These are phyloP conservation scores for Cymodocea nodosa DNA, from an alignment of 116 monocot species.

Conservation along the genomic window DNA sequence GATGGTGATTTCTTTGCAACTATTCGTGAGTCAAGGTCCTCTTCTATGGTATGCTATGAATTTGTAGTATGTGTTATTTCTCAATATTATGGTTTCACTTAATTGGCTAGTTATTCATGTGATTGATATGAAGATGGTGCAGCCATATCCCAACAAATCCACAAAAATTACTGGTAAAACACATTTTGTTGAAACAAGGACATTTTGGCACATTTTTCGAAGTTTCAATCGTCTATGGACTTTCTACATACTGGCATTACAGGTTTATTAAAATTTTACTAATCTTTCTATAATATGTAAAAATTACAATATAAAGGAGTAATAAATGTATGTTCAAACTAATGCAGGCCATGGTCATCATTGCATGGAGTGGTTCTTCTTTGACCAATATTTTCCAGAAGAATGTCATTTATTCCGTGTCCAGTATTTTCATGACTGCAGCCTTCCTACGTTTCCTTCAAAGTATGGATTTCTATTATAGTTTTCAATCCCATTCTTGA, in stretches of 20 bases:
- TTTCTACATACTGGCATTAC: slow-evolving; percentile 70
- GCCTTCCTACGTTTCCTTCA: slow-evolving; percentile 82
- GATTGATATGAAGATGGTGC: slow-evolving; percentile 24
- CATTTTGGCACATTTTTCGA: slow-evolving; percentile 98
- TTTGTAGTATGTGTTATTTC: neutral
- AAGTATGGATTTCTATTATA: slow-evolving; percentile 34
- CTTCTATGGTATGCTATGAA: slow-evolving; percentile 27
- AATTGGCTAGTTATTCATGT: neutral
- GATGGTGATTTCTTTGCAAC: slow-evolving; percentile 91
- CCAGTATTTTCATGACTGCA: slow-evolving; percentile 93
- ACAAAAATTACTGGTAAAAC: slow-evolving; percentile 68
- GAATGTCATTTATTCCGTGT: slow-evolving; percentile 48
- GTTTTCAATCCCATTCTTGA: neutral
- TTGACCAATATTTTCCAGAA: slow-evolving; percentile 46
- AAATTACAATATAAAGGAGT: neutral
- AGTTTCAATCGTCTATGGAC: slow-evolving; percentile 99
- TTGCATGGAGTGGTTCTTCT: slow-evolving; percentile 69
- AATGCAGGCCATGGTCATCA: slow-evolving; percentile 67
- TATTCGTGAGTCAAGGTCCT: slow-evolving; percentile 32
- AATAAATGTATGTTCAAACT: neutral
- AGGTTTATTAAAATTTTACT: slow-evolving; percentile 33
- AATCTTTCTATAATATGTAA: neutral
- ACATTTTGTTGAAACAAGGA: slow-evolving; percentile 88
- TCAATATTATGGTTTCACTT: neutral
- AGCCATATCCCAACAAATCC: slow-evolving; percentile 16